Base-by-base conservation (phyloP, 805 yeast genomes). In the Saccharomyces mikatae region DNA sequence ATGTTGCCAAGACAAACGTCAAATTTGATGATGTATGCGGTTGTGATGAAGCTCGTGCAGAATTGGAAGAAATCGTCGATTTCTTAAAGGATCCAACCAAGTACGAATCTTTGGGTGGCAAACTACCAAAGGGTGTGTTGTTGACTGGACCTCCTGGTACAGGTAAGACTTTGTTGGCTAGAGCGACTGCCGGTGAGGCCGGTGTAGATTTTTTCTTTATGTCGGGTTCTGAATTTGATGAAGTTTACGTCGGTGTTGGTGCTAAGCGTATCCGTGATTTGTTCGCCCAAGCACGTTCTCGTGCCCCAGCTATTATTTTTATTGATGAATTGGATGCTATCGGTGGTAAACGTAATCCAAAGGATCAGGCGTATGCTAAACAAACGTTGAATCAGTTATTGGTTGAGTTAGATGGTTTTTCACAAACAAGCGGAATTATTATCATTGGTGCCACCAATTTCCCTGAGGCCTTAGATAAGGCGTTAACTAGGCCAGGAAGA, bases 121-220 rank as follows among this genome's bases (percentile, higher is more conserved):
- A 91, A 71, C 78, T 94, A 64, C 98, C 99, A 55, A 94, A 92
- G 70, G 99, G 99, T 77, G 96, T 94, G 6, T 75, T 94, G 56
- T 77, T 92, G 60, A 94, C 98, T 11, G 99, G 99, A 48, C 99
- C 99, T 41, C 99, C 99, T 46, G 99, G 99, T 73, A 92, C 99
- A 5, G 99, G 99, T 81, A 92, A 94, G 71, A 94, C 99, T 1
- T 76, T 92, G 61, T 80, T 94, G 59, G 98, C 98, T 0, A 83
- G 98, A 64, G 98, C 99, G 29, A 95, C 97, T 30, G 99, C 99
- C 6, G 98, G 98, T 59, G 98, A 92, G 73, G 98, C 99, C 6
- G 98, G 96, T 54, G 98, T 94, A 26, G 99, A 98, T 47, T 94
- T 94, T 68, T 92, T 91, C 73, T 92, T 92, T 72, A 92, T 94